These are phyloP conservation scores for Posidonia australis DNA, from an alignment of 106 monocot species.

Conservation along the genomic window DNA sequence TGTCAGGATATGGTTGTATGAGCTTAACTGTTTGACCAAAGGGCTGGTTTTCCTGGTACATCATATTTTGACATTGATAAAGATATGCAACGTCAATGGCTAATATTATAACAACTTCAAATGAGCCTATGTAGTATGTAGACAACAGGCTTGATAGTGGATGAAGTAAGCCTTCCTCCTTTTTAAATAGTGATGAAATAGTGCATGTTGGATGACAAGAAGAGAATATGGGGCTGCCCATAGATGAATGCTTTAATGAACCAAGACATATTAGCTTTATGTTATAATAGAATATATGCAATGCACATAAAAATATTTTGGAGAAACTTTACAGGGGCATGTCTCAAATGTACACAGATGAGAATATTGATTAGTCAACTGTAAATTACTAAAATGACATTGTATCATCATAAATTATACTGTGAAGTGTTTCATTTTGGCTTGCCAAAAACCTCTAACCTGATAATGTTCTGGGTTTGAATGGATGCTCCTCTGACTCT, in stretches of 20 bases:
- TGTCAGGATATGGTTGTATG: background rate
- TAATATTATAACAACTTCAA: background rate
- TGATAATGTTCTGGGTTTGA: background rate
- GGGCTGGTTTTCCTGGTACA: too few relatives aligned
- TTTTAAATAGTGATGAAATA: too few relatives aligned
- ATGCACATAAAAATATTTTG: constrained; percentile 1
- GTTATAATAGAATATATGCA: background rate
- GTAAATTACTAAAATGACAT: background rate
- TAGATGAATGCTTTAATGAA: too few relatives aligned
- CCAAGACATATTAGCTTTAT: too few relatives aligned
- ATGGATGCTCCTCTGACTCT: background rate
- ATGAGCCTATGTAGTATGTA: too few relatives aligned
- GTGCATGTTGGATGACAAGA: too few relatives aligned
- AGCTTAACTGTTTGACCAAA: background rate
- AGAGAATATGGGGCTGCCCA: too few relatives aligned
- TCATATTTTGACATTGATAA: background rate
- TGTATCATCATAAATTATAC: background rate
- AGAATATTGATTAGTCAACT: too few relatives aligned
- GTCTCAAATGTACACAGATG: too few relatives aligned
- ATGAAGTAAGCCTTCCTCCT: too few relatives aligned
- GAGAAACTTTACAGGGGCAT: background rate
- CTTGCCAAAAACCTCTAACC: background rate
- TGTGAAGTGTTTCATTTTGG: too few relatives aligned
- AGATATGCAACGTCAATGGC: background rate
- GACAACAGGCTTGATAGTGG: too few relatives aligned